phyloP scores from a whole-genome alignment of 208 protist species.

The Leishmania arabica region DNA sequence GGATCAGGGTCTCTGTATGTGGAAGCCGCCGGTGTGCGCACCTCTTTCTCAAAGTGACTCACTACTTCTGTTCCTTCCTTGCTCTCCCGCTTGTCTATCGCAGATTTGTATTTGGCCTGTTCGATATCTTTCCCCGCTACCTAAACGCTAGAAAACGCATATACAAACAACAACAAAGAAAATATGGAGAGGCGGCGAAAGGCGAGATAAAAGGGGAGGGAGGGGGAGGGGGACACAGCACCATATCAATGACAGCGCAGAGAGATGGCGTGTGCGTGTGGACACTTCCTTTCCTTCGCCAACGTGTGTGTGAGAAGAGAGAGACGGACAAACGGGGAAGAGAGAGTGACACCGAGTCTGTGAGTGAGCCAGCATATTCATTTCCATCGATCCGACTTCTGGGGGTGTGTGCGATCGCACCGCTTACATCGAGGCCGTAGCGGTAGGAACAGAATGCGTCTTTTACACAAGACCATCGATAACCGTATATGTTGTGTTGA shows the following conservation, averaged over 20 bases:
- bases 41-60: background rate
- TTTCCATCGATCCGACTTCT: background rate
- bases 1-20: background rate
- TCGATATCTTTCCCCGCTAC: background rate
- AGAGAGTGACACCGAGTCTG: background rate
- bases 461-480: background rate
- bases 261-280: background rate
- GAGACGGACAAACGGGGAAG: background rate
- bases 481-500: background rate
- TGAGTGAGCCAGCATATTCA: background rate
- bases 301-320: background rate
- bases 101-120: no score
- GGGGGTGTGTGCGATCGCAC: background rate
- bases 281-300: background rate
- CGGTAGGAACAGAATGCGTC: background rate
- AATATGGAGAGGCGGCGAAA: background rate
- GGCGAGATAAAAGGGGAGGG: background rate
- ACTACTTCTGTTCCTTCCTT: background rate
- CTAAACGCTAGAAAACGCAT: background rate
- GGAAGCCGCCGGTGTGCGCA: background rate
- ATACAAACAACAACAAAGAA: background rate
- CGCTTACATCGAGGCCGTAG: background rate
- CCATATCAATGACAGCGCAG: background rate
- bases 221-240: background rate
- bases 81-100: background rate